Evolutionary conservation across 2,329 filamentous ascomycete genomes (phyloP).

Genomic region (Colletotrichum sp.): DNA sequence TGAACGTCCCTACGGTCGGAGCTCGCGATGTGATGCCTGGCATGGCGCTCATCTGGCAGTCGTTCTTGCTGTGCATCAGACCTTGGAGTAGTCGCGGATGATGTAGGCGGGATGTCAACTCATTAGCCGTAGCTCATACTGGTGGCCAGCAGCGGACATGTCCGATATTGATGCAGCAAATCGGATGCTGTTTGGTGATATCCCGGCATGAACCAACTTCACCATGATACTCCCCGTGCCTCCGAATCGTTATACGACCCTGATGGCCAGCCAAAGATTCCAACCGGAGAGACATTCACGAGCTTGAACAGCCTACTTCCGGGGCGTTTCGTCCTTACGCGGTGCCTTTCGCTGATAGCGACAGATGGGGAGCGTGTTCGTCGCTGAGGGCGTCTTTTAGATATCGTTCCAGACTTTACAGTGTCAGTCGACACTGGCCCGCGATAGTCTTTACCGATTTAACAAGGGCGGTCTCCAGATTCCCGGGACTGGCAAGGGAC

Average conservation of each 20-base stretch:
- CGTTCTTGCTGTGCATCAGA: not conserved
- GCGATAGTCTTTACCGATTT: not conserved
- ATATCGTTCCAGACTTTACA: not conserved
- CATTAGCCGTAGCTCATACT: not conserved
- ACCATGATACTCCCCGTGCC: not conserved
- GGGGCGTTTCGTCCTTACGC: not conserved
- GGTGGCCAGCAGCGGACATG: not conserved
- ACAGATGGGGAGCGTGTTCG: not conserved
- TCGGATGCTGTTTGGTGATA: not conserved
- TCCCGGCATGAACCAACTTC: not conserved
- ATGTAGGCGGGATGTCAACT: not conserved
- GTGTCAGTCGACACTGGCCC: not conserved
- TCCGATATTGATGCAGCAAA: not conserved
- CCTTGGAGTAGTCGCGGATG: not conserved
- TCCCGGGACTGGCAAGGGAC: not conserved
- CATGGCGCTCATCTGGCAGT: not conserved
- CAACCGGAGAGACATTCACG: not conserved
- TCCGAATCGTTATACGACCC: not conserved
- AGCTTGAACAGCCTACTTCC: not conserved
- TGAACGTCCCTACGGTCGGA: not conserved
- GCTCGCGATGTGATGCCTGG: conserved; percentile 8
- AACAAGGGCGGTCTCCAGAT: not conserved
- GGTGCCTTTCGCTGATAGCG: not conserved
- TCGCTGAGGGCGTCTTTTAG: not conserved
- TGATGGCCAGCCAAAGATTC: not conserved